Base-by-base conservation (phyloP, 495 filamentous ascomycete genomes). In the Cryomyces minteri region DNA sequence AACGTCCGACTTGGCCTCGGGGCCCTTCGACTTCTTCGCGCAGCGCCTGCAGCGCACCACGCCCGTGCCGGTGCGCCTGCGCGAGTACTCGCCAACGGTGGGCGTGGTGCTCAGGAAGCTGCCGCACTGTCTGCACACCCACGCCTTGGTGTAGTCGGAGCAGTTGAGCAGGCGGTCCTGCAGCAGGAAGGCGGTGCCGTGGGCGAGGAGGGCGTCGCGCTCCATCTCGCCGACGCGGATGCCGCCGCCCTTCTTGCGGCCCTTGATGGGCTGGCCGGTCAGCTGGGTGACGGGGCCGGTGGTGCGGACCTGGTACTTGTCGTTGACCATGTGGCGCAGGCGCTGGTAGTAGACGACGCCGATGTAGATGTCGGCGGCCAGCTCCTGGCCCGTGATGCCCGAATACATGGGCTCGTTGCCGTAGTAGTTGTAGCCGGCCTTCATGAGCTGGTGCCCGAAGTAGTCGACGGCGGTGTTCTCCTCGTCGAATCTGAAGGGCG, bases 161-260 rank as follows among this genome's bases (percentile, higher is more conserved):
- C 90, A 98, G 66, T 96, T 95, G 65, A 98, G 73, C 25, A 98
- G 71, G 34, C 90, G 83, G 59, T 98, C 90, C 57, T 96, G 90
- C 10, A 98, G 72, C 31, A 98, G 65, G 71, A 88, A 95, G 10
- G 88, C 88, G 10, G 88, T 82, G 5, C 90, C 90, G 66, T 98
- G 90, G 5, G 90, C 90, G 45, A 98, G 71, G 8, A 98, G 67
- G 4, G 88, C 82, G 62, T 98, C 90, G 48, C 90, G 78, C 66
- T 98, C 90, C 90, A 98, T 98, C 67, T 98, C 90, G 55, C 90
- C 90, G 31, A 98, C 88, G 67, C 90, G 83, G 56, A 98, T 94
- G 76, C 90, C 90, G 62, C 90, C 90, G 53, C 90, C 90, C 69
- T 84, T 84, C 56, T 85, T 86, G 56, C 88, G 71, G 47, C 90